Percentiles rank a stretch among this genome's conserved stretches.
These are phyloP conservation scores for Colletotrichum ledebouriae DNA, from an alignment of 2,329 filamentous ascomycete genomes.

Conservation along the genomic window DNA sequence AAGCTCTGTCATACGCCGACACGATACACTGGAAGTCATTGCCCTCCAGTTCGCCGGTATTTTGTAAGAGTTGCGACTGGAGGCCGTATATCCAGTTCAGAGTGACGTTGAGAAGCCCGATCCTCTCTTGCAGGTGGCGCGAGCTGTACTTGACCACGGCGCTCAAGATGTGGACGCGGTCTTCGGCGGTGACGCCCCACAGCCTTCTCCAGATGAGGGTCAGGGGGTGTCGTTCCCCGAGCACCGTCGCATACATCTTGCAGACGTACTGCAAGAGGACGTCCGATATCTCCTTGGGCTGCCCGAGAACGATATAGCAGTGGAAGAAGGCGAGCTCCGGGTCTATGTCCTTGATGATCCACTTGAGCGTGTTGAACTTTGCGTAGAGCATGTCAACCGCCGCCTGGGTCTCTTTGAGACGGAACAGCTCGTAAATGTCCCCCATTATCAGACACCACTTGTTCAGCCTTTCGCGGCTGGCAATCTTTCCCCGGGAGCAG, in stretches of 20 bases:
- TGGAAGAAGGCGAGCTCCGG: conserved; percentile 1
- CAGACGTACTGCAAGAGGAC: conserved; percentile 3
- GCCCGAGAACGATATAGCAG: not conserved
- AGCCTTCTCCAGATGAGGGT: not conserved
- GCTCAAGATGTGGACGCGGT: not conserved
- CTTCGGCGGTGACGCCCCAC: not conserved
- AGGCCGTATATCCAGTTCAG: not conserved
- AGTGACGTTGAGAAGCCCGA: not conserved
- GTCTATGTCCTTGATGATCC: conserved; percentile 13
- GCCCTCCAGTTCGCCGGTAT: not conserved
- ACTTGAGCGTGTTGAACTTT: not conserved
- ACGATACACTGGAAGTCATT: not conserved
- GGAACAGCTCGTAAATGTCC: not conserved
- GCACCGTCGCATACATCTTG: not conserved
- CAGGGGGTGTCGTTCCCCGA: not conserved
- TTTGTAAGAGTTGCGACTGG: not conserved
- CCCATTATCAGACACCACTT: not conserved
- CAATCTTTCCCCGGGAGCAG: not conserved
- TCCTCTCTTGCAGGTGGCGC: not conserved
- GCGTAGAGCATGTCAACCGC: not conserved
- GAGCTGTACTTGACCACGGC: not conserved
- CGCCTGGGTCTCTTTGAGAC: not conserved
- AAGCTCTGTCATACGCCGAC: not conserved
- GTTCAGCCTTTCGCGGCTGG: not conserved
- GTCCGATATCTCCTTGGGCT: conserved; percentile 2